Percentiles rank a stretch among this genome's conserved stretches.
phyloP scores from a whole-genome alignment of 495 filamentous ascomycete genomes.

The Xylaria bambusicola region DNA sequence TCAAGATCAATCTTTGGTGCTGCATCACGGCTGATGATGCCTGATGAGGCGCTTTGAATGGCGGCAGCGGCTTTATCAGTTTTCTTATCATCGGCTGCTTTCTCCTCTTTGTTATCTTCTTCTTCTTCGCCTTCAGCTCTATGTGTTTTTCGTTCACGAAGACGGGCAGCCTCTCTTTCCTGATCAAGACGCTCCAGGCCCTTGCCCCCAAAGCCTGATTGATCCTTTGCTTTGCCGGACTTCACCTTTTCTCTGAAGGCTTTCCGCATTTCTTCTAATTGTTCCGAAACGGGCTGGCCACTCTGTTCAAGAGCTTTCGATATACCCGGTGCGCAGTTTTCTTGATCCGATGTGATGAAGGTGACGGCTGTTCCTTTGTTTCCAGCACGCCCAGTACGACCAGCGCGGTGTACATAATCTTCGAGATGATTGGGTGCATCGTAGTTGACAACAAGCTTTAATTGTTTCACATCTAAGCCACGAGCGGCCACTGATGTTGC shows the following conservation, averaged over 20 bases:
- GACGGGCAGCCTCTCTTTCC: constrained; percentile 81
- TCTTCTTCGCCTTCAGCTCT: constrained; percentile 90
- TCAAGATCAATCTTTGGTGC: constrained; percentile 34
- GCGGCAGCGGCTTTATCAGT: constrained; percentile 63
- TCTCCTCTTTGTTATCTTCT: constrained; percentile 78
- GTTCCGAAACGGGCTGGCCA: constrained; percentile 76
- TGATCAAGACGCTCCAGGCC: constrained; percentile 88
- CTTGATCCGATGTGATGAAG: constrained; percentile 88
- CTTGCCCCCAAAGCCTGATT: constrained; percentile 91
- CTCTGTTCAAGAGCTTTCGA: constrained; percentile 93
- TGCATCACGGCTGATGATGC: constrained; percentile 54
- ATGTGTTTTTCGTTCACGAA: constrained; percentile 82
- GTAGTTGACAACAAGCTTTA: constrained; percentile 96
- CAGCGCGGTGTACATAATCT: constrained; percentile 96
- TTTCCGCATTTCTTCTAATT: constrained; percentile 59
- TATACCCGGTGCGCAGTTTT: constrained; percentile 86
- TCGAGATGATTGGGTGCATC: constrained; percentile 96
- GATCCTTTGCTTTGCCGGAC: constrained; percentile 84
- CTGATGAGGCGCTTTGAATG: constrained; percentile 60
- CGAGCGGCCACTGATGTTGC: constrained; percentile 96
- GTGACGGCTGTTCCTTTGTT: constrained; percentile 94
- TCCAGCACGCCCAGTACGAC: constrained; percentile 91
- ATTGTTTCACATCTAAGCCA: constrained; percentile 93
- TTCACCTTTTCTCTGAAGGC: constrained; percentile 87
- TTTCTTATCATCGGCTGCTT: constrained; percentile 58